Base-by-base conservation (phyloP, 169 alveolate species). In the Cryptosporidium andersoni region DNA sequence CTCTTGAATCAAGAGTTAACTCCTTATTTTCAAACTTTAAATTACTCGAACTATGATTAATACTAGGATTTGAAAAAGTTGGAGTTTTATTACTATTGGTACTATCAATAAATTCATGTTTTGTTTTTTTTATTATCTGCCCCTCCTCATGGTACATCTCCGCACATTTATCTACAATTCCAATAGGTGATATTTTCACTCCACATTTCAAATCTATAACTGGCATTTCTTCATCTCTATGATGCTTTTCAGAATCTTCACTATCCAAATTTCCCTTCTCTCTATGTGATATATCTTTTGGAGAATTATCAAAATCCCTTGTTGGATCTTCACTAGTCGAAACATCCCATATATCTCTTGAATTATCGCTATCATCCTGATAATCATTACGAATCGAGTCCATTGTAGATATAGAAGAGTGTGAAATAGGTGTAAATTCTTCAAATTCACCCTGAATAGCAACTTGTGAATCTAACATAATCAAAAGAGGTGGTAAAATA, bases 271-370 rank as follows among this genome's bases (percentile, higher is more conserved):
- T 25, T 25, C 25, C 25, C 25, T 25, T 25, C 25, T 0, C 0
- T 25, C 48, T 58, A 14, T 43, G 9, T 3, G 43, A 58, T 25
- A 34, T 64, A 34, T 45, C 12, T 7, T 64, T 64, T 2, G 55
- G 34, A 47, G 43, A 47, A 37, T 51, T 62, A 7, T 63, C 53
- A 16, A 49, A 11, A 65, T 51, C 51, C 7, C 51, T 36, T 25
- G 42, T 9, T 52, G 16, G 65, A 37, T 67, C 82, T 12, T 66
- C 81, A 25, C 55, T 51, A 25, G 74, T 74, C 6, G 68, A 53
- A 11, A 56, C 25, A 25, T 58, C 68, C 85, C 85, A 74, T 4
- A 74, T 47, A 60, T 74, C 67, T 12, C 52, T 52, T 11, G 85
- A 74, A n/a, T 58, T 47, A 60, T 74, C 85, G 43, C 43, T 9